Evolutionary conservation across 2,329 filamentous ascomycete species (phyloP).

Genomic region (Trichoderma arundinaceum): DNA sequence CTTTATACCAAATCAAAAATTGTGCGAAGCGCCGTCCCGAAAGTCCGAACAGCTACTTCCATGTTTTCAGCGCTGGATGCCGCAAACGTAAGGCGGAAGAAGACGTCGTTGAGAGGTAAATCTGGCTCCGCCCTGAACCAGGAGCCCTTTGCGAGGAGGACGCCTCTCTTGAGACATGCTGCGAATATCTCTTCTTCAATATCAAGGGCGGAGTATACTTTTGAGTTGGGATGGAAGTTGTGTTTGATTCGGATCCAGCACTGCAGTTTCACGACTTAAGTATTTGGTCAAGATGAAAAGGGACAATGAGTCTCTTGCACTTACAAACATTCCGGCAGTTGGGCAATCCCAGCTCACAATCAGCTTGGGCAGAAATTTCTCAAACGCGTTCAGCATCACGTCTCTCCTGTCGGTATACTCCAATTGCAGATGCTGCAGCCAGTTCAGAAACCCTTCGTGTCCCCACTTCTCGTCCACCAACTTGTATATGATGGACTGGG

Average conservation of each 20-base stretch:
- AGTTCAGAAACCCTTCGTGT: slow-evolving; percentile 85
- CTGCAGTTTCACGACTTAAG: too few relatives aligned
- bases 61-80: slow-evolving; percentile 75
- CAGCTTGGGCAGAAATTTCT: slow-evolving; percentile 74
- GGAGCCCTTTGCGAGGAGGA: slow-evolving; percentile 81
- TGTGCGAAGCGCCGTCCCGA: slow-evolving; percentile 65
- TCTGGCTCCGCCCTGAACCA: slow-evolving; percentile 86
- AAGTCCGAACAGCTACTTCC: slow-evolving; percentile 71
- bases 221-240: slow-evolving; percentile 65
- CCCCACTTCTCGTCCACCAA: slow-evolving; percentile 94
- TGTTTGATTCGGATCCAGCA: slow-evolving; percentile 76
- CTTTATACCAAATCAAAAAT: slow-evolving; percentile 1
- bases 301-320: slow-evolving; percentile 38
- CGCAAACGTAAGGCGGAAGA: slow-evolving; percentile 89
- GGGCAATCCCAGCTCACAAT: slow-evolving; percentile 82
- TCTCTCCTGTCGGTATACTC: slow-evolving; percentile 83
- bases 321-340: slow-evolving; percentile 91
- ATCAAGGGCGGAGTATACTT: slow-evolving; percentile 59
- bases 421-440: slow-evolving; percentile 80
- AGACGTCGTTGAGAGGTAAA: slow-evolving; percentile 67
- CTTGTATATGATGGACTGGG: slow-evolving; percentile 84
- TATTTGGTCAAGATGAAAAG: too few relatives aligned
- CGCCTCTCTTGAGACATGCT: slow-evolving; percentile 73
- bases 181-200: slow-evolving; percentile 90
- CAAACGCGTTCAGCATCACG: slow-evolving; percentile 78